Evolutionary conservation across 2,329 filamentous ascomycete species (phyloP).

Genomic region (Colletotrichum navitas): DNA sequence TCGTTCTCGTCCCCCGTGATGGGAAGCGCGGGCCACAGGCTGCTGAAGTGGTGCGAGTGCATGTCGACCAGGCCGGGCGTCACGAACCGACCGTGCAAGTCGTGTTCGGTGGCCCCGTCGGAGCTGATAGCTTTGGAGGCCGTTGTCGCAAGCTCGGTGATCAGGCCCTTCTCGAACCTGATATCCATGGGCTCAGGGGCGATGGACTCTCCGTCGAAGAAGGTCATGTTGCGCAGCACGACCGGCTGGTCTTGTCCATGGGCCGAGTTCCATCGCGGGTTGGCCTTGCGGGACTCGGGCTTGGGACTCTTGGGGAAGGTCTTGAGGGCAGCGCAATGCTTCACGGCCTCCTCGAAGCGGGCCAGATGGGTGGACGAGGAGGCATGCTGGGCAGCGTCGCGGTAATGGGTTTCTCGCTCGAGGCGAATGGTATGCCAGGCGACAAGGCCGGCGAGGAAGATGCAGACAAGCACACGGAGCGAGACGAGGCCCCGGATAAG

Average conservation of each 20-base stretch:
- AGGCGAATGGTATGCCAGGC: slow-evolving; percentile 38
- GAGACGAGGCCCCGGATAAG: slow-evolving; percentile 29
- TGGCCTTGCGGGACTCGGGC: slow-evolving; percentile 43
- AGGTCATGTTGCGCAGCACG: slow-evolving; percentile 55
- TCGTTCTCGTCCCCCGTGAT: slow-evolving; percentile 55
- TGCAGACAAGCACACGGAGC: slow-evolving; percentile 21
- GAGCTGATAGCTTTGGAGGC: slow-evolving; percentile 37
- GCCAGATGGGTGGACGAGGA: slow-evolving; percentile 29
- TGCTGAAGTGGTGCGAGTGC: slow-evolving; percentile 58
- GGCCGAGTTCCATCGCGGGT: slow-evolving; percentile 56
- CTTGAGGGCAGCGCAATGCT: slow-evolving; percentile 35
- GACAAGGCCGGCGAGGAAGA: slow-evolving; percentile 21
- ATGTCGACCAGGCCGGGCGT: slow-evolving; percentile 61
- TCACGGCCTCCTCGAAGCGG: slow-evolving; percentile 34
- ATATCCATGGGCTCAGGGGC: slow-evolving; percentile 52
- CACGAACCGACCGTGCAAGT: slow-evolving; percentile 55
- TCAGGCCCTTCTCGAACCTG: slow-evolving; percentile 53
- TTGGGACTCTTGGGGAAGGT: slow-evolving; percentile 35
- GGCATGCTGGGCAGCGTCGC: slow-evolving; percentile 23
- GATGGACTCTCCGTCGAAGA: slow-evolving; percentile 58
- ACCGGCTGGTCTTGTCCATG: slow-evolving; percentile 54
- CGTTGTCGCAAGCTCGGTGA: slow-evolving; percentile 47
- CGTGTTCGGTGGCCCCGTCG: slow-evolving; percentile 44
- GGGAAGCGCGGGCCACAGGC: slow-evolving; percentile 51
- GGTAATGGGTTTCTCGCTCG: slow-evolving; percentile 28